phyloP scores from a whole-genome alignment of 1,284 basidiomycete species.

The Trichosporon inkin region DNA sequence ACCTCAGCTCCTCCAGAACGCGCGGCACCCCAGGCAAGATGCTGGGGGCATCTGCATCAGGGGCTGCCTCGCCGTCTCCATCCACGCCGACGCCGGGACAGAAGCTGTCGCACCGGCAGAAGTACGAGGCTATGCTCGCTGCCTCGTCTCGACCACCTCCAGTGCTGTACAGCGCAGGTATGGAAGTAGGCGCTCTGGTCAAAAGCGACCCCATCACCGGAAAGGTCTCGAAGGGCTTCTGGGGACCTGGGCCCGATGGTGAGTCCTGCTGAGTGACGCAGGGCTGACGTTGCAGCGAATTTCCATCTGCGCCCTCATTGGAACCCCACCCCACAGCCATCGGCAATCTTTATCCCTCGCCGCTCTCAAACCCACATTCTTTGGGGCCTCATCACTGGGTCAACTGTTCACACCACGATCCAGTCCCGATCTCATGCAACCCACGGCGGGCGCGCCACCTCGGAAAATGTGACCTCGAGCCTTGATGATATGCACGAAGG shows the following conservation, averaged over 20 bases:
- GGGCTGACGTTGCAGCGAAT: constrained; percentile 34
- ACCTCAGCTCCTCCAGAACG: neutral
- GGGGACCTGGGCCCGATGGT: constrained; percentile 46
- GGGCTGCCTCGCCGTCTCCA: constrained; percentile 9
- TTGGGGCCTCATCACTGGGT: constrained; percentile 44
- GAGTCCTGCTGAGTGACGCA: constrained; percentile 12
- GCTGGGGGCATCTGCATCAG: constrained; percentile 11
- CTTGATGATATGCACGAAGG: constrained; percentile 34
- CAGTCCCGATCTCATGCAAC: constrained; percentile 34
- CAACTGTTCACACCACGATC: constrained; percentile 41
- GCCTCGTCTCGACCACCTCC: constrained; percentile 42
- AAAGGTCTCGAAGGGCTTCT: constrained; percentile 47
- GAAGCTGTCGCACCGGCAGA: constrained; percentile 41
- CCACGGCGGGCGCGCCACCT: constrained; percentile 37
- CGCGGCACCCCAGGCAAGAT: constrained; percentile 34
- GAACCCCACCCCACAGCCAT: constrained; percentile 27
- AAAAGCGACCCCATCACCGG: constrained; percentile 46
- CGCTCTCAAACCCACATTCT: constrained; percentile 37
- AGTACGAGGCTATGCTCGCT: constrained; percentile 42
- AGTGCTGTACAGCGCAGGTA: constrained; percentile 37
- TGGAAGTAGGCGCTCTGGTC: constrained; percentile 39
- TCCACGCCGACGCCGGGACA: constrained; percentile 8
- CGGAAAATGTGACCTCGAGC: constrained; percentile 34
- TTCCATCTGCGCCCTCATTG: constrained; percentile 42
- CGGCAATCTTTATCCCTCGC: constrained; percentile 32